Conservation (phyloP, 1,284 basidiomycete genomes). For the Malassezia slooffiae region DNA sequence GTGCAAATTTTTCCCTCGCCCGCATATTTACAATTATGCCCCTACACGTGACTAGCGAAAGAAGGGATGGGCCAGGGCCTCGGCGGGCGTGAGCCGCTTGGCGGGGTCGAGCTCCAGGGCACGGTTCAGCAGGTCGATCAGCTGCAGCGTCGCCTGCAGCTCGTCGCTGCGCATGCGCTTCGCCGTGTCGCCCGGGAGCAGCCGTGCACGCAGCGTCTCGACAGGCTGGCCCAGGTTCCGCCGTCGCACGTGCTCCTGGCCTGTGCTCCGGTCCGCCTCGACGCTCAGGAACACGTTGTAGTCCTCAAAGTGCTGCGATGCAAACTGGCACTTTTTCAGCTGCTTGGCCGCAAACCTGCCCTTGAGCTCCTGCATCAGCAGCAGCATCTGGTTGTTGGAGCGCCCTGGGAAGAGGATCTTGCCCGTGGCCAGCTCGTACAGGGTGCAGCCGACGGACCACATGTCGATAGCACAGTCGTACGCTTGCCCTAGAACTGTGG, state of each 20-base stretch:
- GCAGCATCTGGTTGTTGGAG: conserved; percentile 93
- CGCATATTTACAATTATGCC: background rate
- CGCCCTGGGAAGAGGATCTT: conserved; percentile 95
- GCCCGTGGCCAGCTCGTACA: conserved; percentile 95
- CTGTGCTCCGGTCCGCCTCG: conserved; percentile 34
- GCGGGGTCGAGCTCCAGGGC: conserved; percentile 82
- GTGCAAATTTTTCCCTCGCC: background rate
- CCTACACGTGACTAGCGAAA: conserved; percentile 31
- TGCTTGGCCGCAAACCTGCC: conserved; percentile 85
- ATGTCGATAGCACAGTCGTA: conserved; percentile 89
- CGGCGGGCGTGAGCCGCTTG: conserved; percentile 71
- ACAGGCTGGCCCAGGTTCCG: conserved; percentile 73
- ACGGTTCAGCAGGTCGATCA: conserved; percentile 83
- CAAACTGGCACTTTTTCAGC: conserved; percentile 87
- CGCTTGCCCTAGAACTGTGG: conserved; percentile 75
- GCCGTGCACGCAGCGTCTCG: conserved; percentile 65
- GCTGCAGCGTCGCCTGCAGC: conserved; percentile 65
- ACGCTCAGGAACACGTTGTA: conserved; percentile 50
- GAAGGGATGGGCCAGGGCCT: conserved; percentile 78
- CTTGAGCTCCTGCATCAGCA: conserved; percentile 67
- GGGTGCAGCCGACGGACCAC: conserved; percentile 94
- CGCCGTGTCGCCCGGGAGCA: conserved; percentile 65
- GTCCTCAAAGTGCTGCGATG: conserved; percentile 85
- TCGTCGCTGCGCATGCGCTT: conserved; percentile 76
- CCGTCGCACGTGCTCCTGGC: conserved; percentile 62